Conservation (phyloP, 805 yeast species). For the Pichia phayaonensis region DNA sequence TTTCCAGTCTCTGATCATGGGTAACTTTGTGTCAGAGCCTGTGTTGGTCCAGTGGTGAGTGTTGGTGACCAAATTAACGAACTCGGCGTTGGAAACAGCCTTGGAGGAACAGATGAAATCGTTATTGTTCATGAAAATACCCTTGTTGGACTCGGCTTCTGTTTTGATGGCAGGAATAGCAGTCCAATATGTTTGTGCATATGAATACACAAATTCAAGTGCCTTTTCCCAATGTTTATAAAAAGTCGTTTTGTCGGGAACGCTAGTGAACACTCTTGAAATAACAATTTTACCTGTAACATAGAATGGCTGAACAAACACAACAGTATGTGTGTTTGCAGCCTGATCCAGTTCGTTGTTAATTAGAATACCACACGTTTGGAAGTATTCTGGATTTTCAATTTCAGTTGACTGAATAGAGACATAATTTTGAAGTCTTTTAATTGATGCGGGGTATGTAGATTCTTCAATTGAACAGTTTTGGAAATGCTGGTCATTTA, state of each 20-base stretch:
- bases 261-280: too few relatives aligned
- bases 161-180: neutral
- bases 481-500: neutral
- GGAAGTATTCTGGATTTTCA: neutral
- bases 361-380: conserved; percentile 3
- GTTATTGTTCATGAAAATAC: neutral
- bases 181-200: neutral
- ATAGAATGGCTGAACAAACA: too few relatives aligned
- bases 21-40: neutral
- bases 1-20: neutral
- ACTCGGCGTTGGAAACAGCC: neutral
- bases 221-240: conserved; percentile 4
- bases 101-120: neutral
- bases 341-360: neutral
- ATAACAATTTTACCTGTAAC: too few relatives aligned
- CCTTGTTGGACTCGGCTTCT: too few relatives aligned
- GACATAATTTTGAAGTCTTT: neutral
- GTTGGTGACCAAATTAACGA: neutral
- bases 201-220: neutral
- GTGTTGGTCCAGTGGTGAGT: too few relatives aligned
- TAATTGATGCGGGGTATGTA: neutral
- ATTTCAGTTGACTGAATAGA: neutral
- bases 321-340: too few relatives aligned
- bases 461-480: conserved; percentile 1
- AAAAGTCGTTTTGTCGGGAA: too few relatives aligned